Percentiles rank a stretch among this genome's conserved stretches.
phyloP scores from a whole-genome alignment of 1,139 yeast genomes.

The Meyerozyma guilliermondii region DNA sequence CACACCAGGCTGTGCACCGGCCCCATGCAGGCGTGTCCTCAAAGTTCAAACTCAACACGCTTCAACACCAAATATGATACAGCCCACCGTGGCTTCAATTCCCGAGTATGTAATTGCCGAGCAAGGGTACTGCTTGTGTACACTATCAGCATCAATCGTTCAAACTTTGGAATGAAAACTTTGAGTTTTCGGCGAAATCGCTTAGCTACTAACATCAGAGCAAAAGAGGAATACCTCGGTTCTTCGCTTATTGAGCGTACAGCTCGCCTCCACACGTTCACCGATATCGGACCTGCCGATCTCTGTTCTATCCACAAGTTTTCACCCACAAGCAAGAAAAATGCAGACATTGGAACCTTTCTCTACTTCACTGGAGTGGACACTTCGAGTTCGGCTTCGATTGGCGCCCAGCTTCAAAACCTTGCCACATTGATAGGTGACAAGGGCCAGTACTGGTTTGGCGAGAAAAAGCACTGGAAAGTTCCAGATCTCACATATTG shows the following conservation, averaged over 20 bases:
- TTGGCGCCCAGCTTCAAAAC: conserved; percentile 71
- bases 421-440: conserved; percentile 66
- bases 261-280: conserved; percentile 40
- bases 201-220: conserved; percentile 23
- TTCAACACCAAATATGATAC: conserved; percentile 24
- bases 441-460: conserved; percentile 54
- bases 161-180: too few relatives aligned
- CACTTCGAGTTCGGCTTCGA: conserved; percentile 52
- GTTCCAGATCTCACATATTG: conserved; percentile 60
- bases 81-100: conserved; percentile 39
- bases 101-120: conserved; percentile 33
- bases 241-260: conserved; percentile 50
- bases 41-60: not conserved
- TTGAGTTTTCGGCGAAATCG: too few relatives aligned
- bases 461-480: conserved; percentile 68
- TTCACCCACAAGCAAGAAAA: conserved; percentile 35
- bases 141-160: not conserved
- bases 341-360: conserved; percentile 45
- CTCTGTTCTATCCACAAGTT: conserved; percentile 64
- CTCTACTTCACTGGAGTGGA: conserved; percentile 55
- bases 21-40: not conserved
- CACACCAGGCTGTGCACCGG: not conserved
- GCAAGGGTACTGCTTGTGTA: not conserved
- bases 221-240: conserved; percentile 47
- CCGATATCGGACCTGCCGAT: conserved; percentile 85